Evolutionary conservation across 169 alveolate species (phyloP).

Genomic region (Plasmodium gonderi): DNA sequence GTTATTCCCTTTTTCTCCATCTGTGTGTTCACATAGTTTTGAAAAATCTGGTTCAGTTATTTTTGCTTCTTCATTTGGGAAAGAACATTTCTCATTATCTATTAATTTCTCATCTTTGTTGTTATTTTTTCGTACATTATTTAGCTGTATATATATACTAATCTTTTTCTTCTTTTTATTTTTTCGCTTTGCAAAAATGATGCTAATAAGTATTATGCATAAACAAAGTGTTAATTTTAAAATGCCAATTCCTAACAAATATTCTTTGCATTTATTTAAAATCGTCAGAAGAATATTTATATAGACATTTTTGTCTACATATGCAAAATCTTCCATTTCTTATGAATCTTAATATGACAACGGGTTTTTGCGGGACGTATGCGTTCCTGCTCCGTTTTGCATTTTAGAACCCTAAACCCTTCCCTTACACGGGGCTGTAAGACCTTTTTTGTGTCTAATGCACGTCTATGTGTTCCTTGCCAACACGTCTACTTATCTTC

Average conservation of each 20-base stretch:
- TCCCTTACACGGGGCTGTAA: neutral
- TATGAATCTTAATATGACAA: neutral
- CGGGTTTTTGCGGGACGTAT: neutral
- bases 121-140: neutral
- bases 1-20: slow-evolving; percentile 14
- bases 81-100: neutral
- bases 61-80: slow-evolving; percentile 18
- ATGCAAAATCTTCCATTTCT: slow-evolving; percentile 73
- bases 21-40: neutral
- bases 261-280: slow-evolving; percentile 46
- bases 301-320: slow-evolving; percentile 71
- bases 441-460: neutral
- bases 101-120: neutral
- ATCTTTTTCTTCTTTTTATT: slow-evolving; percentile 60
- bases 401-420: neutral
- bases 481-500: neutral
- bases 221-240: slow-evolving; percentile 35
- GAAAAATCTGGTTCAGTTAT: neutral
- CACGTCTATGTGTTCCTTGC: neutral
- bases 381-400: neutral
- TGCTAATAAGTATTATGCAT: slow-evolving; percentile 41
- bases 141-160: slow-evolving; percentile 36
- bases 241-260: slow-evolving; percentile 35
- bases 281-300: slow-evolving; percentile 29
- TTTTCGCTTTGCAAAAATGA: slow-evolving; percentile 51